These are phyloP conservation scores for Spinacia oleracea DNA, from an alignment of 179 eudicot species.

Conservation along the genomic window DNA sequence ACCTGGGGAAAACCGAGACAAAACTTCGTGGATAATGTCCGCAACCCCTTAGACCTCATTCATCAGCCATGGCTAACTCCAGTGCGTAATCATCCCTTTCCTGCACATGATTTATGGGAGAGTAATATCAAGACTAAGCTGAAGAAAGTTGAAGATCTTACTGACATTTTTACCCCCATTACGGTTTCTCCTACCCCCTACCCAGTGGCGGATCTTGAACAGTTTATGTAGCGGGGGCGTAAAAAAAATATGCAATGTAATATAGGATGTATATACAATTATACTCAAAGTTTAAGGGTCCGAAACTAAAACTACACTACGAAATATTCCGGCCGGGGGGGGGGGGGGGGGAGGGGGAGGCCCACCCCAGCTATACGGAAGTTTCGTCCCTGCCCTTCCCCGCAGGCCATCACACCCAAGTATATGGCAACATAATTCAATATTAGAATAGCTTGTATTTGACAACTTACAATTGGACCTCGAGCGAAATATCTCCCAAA, in stretches of 20 bases:
- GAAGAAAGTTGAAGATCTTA: neutral
- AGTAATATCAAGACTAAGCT: neutral
- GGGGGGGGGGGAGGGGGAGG: too few relatives aligned
- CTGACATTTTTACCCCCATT: neutral
- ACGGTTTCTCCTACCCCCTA: neutral
- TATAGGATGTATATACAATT: too few relatives aligned
- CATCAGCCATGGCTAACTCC: conserved; percentile 92
- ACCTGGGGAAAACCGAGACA: conserved; percentile 5
- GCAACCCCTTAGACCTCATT: conserved; percentile 36
- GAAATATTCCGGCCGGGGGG: too few relatives aligned
- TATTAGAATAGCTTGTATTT: neutral
- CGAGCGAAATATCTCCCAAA: conserved; percentile 98
- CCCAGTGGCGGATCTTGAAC: too few relatives aligned
- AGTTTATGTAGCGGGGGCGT: too few relatives aligned
- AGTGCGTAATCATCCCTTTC: conserved; percentile 94
- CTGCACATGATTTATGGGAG: conserved; percentile 41
- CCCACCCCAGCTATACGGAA: too few relatives aligned
- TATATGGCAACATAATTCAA: neutral
- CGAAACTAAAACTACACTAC: too few relatives aligned
- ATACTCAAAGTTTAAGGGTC: too few relatives aligned
- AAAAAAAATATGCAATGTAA: too few relatives aligned
- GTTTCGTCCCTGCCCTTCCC: too few relatives aligned
- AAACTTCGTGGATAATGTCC: neutral
- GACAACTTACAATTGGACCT: conserved; percentile 85
- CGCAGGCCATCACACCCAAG: neutral